Evolutionary conservation across 2,329 filamentous ascomycete species (phyloP).

Genomic region (Colletotrichum trifolii): DNA sequence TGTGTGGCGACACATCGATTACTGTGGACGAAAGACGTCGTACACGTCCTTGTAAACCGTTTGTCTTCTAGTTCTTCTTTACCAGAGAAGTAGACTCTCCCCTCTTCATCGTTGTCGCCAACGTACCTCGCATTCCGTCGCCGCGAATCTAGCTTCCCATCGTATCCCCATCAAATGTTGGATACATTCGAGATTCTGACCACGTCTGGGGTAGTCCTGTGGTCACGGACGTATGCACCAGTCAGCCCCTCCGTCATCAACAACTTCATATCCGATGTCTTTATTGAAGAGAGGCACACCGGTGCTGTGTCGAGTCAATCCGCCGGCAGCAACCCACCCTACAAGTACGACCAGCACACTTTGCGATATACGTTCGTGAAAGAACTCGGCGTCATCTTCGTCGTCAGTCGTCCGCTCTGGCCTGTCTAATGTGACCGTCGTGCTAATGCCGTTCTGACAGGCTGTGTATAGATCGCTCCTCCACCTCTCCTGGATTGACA

Average conservation of each 20-base stretch:
- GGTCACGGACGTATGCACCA: slow-evolving; percentile 87
- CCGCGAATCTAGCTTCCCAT: slow-evolving; percentile 3
- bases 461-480: slow-evolving; percentile 96
- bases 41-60: too few relatives aligned
- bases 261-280: slow-evolving; percentile 93
- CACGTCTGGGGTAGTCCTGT: slow-evolving; percentile 94
- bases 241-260: slow-evolving; percentile 89
- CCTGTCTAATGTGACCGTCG: neutral
- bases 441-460: slow-evolving; percentile 56
- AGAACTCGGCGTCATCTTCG: slow-evolving; percentile 94
- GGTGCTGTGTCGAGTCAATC: slow-evolving; percentile 69
- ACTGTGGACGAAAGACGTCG: too few relatives aligned
- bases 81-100: neutral
- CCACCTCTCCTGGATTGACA: slow-evolving; percentile 96
- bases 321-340: slow-evolving; percentile 75
- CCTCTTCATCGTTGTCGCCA: neutral
- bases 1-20: too few relatives aligned
- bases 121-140: slow-evolving; percentile 7
- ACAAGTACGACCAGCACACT: slow-evolving; percentile 92
- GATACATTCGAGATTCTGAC: slow-evolving; percentile 97
- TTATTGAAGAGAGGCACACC: slow-evolving; percentile 89
- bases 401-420: slow-evolving; percentile 63
- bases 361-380: slow-evolving; percentile 94
- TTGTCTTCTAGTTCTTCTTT: too few relatives aligned
- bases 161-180: slow-evolving; percentile 74